Evolutionary conservation across 208 protist genomes (phyloP), one percentile per base, ranked within the genome.

Genomic region (Leishmania gerbilli): DNA sequence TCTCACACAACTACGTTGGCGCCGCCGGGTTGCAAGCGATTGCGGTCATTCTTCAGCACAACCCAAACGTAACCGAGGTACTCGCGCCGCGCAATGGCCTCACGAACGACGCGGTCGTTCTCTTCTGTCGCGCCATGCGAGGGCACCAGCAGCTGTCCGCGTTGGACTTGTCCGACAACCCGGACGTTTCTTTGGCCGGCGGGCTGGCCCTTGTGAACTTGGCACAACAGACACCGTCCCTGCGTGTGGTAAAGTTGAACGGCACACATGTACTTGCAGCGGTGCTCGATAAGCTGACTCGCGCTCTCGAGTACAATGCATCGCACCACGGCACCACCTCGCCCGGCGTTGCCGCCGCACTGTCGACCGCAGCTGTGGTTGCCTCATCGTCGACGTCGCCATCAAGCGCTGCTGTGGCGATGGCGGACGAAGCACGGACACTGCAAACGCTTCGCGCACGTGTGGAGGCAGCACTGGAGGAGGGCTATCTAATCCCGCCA

Each of bases 31-130:
- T 98, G 69, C 93, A 96, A 79, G 93, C 91, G 27, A 85, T 95
- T n/a, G 88, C 90, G 34, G 84, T 89, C 1, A 77, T 98, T 17
- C 84, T 98, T 24, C 87, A 88, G 13, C 83, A 90, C 34, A 96
- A 96, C 37, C 45, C 83, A 17, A 86, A 89, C 17, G 67, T 97
- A 34, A 72, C 79, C 21, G 84, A 91, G 64, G 80, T 98, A 9
- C 71, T 47, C 11, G 31, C 96, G 19, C 87, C 85, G 1, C 78
- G 86, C 72, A 97, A 94, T 74, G 93, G 94, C 17, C 71, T 98
- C 6, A 89, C 87, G 19, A 98, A 98, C 76, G 92, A 97, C 69
- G 89, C 91, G 1, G 90, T 97, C 49, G 90, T 94, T 31, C 90
- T 96, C 71, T 89, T 97, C 68, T 95, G 92, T 77, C 89, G 91